These are phyloP conservation scores for Alternaria angustiovoidea DNA, from an alignment of 2,329 filamentous ascomycete genomes.

Conservation along the genomic window DNA sequence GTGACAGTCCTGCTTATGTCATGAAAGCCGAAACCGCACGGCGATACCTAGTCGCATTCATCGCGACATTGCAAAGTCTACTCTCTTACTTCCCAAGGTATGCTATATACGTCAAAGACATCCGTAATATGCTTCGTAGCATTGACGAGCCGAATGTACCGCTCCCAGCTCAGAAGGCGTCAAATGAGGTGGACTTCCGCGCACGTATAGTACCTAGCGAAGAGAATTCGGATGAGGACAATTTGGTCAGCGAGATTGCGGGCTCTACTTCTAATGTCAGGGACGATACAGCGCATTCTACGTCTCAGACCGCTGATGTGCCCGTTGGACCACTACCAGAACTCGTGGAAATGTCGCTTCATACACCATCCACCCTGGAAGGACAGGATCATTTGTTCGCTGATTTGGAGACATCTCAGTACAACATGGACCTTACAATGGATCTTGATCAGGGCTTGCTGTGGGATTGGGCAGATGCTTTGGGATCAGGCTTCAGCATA, in stretches of 20 bases:
- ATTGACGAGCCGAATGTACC: constrained; percentile 14
- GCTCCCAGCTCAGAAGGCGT: constrained; percentile 12
- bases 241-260: neutral
- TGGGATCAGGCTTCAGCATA: constrained; percentile 5
- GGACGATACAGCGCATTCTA: neutral
- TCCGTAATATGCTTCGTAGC: constrained; percentile 21
- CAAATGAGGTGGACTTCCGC: constrained; percentile 16
- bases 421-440: constrained; percentile 1
- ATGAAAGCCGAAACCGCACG: constrained; percentile 16
- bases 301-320: too few species aligned
- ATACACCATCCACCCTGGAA: neutral
- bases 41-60: constrained; percentile 16
- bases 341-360: neutral
- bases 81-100: constrained; percentile 11
- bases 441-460: constrained; percentile 9
- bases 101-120: constrained; percentile 17
- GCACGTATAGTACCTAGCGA: constrained; percentile 4
- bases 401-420: constrained; percentile 4
- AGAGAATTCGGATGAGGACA: constrained; percentile 10
- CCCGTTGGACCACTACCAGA: neutral
- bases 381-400: neutral
- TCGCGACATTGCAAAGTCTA: constrained; percentile 5
- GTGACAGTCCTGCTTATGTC: constrained; percentile 18
- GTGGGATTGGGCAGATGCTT: constrained; percentile 19
- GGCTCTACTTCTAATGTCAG: neutral